A percentile compares a stretch with the other conserved stretches of the same genome.
Conservation (phyloP, 768 basidiomycete species). For the Plicaturopsis crispa region DNA sequence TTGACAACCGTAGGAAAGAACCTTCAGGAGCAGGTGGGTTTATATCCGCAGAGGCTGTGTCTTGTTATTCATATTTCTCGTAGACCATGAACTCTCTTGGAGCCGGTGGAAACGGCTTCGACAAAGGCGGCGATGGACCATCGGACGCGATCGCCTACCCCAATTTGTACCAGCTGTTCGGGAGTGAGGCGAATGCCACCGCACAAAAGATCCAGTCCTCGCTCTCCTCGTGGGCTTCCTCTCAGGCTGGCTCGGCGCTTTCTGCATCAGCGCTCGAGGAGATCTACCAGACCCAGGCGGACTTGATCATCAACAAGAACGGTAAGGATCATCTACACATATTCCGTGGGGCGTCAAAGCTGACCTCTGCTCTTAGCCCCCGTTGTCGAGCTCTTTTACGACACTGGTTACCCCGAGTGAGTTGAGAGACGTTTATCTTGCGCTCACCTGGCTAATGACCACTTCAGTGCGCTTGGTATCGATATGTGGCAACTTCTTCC, state of each 20-base stretch:
- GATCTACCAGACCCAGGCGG: conserved; percentile 39
- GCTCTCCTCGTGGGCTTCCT: conserved; percentile 32
- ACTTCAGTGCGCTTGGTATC: conserved; percentile 34
- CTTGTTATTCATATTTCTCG: neutral
- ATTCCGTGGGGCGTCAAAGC: neutral
- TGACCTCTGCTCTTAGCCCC: conserved; percentile 24
- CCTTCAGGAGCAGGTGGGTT: conserved; percentile 43
- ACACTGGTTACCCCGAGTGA: conserved; percentile 37
- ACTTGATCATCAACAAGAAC: conserved; percentile 37
- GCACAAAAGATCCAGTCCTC: conserved; percentile 29
- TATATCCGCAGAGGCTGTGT: neutral
- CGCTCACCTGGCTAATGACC: conserved; percentile 1
- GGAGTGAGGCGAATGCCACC: conserved; percentile 21
- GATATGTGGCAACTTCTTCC: conserved; percentile 48
- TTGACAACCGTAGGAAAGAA: conserved; percentile 47
- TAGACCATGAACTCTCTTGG: conserved; percentile 37
- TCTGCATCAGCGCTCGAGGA: conserved; percentile 31
- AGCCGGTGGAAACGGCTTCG: conserved; percentile 30
- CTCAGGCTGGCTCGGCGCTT: conserved; percentile 32
- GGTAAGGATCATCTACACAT: conserved; percentile 19
- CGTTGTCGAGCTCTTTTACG: conserved; percentile 39
- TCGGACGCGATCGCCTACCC: conserved; percentile 44
- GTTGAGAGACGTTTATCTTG: conserved; percentile 7
- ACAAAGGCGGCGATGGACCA: conserved; percentile 34
- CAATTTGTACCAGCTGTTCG: conserved; percentile 41